phyloP scores from a whole-genome alignment of 225 moss, liverwort and hornwort species.

The Sphagnum contortum region DNA sequence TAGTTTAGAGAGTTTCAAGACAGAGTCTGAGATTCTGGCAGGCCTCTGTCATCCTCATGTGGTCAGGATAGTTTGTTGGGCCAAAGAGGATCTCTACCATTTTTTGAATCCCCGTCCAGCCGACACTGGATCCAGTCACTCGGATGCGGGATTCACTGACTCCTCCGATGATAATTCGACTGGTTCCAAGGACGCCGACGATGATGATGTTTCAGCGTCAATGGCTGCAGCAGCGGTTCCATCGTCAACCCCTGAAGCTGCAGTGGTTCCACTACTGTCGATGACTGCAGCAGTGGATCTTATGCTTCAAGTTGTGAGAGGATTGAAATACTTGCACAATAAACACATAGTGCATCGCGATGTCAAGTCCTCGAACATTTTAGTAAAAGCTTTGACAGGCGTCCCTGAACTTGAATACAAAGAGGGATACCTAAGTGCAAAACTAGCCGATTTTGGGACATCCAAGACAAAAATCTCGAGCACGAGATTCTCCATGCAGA shows the following conservation, averaged over 20 bases:
- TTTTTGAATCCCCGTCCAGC: neutral
- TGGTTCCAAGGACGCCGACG: too few species aligned
- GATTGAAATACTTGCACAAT: conserved; percentile 10
- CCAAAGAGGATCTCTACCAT: conserved; percentile 4
- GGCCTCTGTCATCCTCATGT: conserved; percentile 13
- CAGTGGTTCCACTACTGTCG: too few species aligned
- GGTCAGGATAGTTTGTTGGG: conserved; percentile 15
- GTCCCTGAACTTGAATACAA: neutral
- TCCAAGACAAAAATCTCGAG: conserved; percentile 4
- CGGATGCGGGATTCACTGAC: too few species aligned
- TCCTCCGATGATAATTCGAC: too few species aligned
- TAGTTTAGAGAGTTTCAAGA: neutral
- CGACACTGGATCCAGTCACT: neutral
- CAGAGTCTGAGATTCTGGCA: conserved; percentile 9
- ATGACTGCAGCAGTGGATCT: conserved; percentile 8
- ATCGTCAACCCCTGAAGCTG: neutral
- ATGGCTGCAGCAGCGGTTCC: neutral
- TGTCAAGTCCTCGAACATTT: conserved; percentile 11
- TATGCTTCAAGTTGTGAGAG: conserved; percentile 16
- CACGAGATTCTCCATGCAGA: neutral
- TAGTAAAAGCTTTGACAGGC: neutral
- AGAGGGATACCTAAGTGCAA: conserved; percentile 1
- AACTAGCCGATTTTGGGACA: conserved; percentile 14
- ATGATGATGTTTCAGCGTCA: too few species aligned
- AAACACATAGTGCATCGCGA: conserved; percentile 13